Percentiles rank a stretch among this genome's conserved stretches.
Conservation (phyloP, 2,329 filamentous ascomycete species). For the Colletotrichum sp. region DNA sequence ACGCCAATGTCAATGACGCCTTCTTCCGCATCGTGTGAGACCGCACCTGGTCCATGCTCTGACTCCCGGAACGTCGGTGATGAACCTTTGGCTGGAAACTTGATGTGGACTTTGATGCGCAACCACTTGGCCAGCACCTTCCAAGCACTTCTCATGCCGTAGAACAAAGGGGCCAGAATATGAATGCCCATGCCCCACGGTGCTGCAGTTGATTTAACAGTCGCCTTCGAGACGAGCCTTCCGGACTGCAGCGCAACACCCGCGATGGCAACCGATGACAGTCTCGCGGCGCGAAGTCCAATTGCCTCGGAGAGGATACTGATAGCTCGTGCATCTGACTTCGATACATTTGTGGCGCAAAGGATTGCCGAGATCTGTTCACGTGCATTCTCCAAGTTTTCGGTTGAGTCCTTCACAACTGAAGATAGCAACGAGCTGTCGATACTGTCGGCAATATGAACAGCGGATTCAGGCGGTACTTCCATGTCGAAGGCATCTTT, state of each 20-base stretch:
- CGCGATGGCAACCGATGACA: slow-evolving; percentile 26
- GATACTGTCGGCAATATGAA: slow-evolving; percentile 69
- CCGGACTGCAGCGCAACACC: slow-evolving; percentile 27
- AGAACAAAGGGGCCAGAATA: background rate
- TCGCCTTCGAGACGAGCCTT: background rate
- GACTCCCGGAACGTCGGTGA: background rate
- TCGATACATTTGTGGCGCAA: slow-evolving; percentile 46
- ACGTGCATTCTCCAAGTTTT: slow-evolving; percentile 57
- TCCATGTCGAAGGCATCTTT: slow-evolving; percentile 5
- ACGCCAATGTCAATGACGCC: slow-evolving; percentile 70
- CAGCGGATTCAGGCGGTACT: slow-evolving; percentile 23
- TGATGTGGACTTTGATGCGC: background rate
- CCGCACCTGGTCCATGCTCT: rapidly evolving
- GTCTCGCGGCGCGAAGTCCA: slow-evolving; percentile 23
- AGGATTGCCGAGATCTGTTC: slow-evolving; percentile 30
- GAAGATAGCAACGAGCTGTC: slow-evolving; percentile 72
- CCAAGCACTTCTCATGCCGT: background rate
- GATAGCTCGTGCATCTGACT: slow-evolving; percentile 66
- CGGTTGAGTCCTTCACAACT: slow-evolving; percentile 62
- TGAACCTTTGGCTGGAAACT: background rate
- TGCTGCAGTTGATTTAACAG: background rate
- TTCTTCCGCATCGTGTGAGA: slow-evolving; percentile 26
- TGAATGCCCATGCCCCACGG: background rate
- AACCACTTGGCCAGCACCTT: background rate
- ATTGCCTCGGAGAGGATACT: slow-evolving; percentile 54